Evolutionary conservation across 2,329 filamentous ascomycete species (phyloP), one percentile per base, ranked within the genome.

Genomic region (Dothideomycetes sp.): DNA sequence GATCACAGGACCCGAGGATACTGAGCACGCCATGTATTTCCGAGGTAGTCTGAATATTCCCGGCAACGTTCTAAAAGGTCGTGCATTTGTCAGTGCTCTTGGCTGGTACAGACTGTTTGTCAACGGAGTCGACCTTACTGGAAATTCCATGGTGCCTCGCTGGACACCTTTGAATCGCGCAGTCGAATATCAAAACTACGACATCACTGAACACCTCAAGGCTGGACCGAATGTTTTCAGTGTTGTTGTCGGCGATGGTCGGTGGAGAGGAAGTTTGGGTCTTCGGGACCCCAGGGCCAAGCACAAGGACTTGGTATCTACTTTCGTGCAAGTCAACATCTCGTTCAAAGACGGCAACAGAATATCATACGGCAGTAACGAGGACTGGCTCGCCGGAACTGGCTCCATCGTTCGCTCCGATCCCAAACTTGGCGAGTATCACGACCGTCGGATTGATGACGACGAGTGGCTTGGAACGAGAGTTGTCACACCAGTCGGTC

Each of bases 1-100:
- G 37, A 40, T 40, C 17, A 40, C 37, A n/a, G 37, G 37, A 19
- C 37, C 37, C 12, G 37, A 33, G 20, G 37, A 40, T 7, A 40
- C 37, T 4, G 37, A 40, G 22, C 37, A 40, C 16, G 37, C 29
- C 3, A 40, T 40, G 37, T 40, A 40, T 11, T 40, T 40, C 20
- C 28, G 37, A 3, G 29, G 37, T 8, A 24, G 28, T n/a, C 15
- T 40, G 29, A 33, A 28, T 4, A 13, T 40, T 4, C 22, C 37
- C 2, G n/a, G 16, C 9, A 29, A 29, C 10, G 29, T 40, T 9
- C n/a, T 40, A 11, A 40, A 40, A 9, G 37, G 28, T 5, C 28
- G 37, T 6, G 37, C 37, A 5, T 40, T 40, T 27, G 37, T 40
- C 12, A 25, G 28, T 25, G 37, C 37, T 13, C 16, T 40, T 12